Evolutionary conservation across 2,329 filamentous ascomycete species (phyloP), one percentile per base, ranked within the genome.

Genomic region (Neoscytalidium dimidiatum): DNA sequence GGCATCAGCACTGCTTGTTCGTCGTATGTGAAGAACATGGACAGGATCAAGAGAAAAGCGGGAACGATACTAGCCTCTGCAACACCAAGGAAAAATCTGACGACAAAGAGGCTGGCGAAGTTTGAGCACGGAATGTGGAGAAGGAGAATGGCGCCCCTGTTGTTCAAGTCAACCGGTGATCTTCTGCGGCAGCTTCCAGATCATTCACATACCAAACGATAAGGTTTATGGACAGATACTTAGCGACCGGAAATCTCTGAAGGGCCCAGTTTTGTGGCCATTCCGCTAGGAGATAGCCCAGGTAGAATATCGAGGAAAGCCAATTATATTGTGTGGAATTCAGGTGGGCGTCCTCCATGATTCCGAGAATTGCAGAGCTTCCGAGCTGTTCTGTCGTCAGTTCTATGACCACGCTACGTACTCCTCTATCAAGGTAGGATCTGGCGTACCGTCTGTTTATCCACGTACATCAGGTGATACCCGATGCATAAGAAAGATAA

Each of bases 71-170:
- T 66, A 14, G 85, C 84, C 74, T 92, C 90, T 71, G 91, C 91
- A 63, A 90, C 84, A 67, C 90, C 90, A 4, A 92, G 84, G 7
- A 92, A 77, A 0, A 86, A 89, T 21, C 90, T 85, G 9, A 82
- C 76, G 0, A 79, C 74, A n/a, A 86, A 71, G 0, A 88, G 76
- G 0, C 83, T 46, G 35, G 53, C 53, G 38, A 58, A 58, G 28
- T 46, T 46, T 14, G n/a, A 19, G 38, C 69, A 68, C 8, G 63
- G 70, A 41, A 72, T 74, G 48, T 77, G 74, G 4, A 77, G 60
- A 9, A 77, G 65, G 14, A 73, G 64, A 21, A 77, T 75, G 1
- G 62, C 66, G 14, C 73, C 74, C 74, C 71, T 73, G 19, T 11
- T 7, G 23, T 17, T 2, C 8, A 14, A 26, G n/a, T 41, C 23